These are phyloP conservation scores for Heliamphora pulchella DNA, from an alignment of 179 eudicot genomes.

Conservation along the genomic window DNA sequence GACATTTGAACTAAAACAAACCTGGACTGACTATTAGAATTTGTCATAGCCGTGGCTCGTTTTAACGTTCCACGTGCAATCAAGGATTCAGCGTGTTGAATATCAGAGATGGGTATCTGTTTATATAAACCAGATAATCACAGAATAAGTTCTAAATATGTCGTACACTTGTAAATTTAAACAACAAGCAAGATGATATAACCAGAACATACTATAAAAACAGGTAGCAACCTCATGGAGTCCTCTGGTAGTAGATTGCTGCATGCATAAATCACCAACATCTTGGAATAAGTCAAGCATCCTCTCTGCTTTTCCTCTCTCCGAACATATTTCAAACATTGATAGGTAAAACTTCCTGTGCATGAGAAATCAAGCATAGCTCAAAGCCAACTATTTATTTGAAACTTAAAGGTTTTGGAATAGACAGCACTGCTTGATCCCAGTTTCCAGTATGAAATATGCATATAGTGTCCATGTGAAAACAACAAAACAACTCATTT, in stretches of 20 bases:
- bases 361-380: background rate
- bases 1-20: slow-evolving; percentile 22
- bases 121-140: background rate
- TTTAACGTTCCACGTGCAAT: slow-evolving; percentile 58
- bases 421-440: background rate
- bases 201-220: background rate
- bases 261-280: slow-evolving; percentile 53
- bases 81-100: slow-evolving; percentile 62
- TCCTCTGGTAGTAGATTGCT: slow-evolving; percentile 62
- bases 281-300: slow-evolving; percentile 58
- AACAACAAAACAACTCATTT: no score
- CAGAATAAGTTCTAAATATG: slow-evolving; percentile 5
- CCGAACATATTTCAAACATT: slow-evolving; percentile 68
- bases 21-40: slow-evolving; percentile 90
- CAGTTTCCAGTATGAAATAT: background rate
- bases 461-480: no score
- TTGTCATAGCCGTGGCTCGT: slow-evolving; percentile 78
- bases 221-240: slow-evolving; percentile 52
- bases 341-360: slow-evolving; percentile 63
- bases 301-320: slow-evolving; percentile 67
- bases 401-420: background rate
- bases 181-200: slow-evolving; percentile 12
- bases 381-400: background rate
- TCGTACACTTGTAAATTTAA: slow-evolving; percentile 4
- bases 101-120: slow-evolving; percentile 50